Evolutionary conservation across 495 filamentous ascomycete genomes (phyloP).

Genomic region (Staphylotrichum tortipilum): DNA sequence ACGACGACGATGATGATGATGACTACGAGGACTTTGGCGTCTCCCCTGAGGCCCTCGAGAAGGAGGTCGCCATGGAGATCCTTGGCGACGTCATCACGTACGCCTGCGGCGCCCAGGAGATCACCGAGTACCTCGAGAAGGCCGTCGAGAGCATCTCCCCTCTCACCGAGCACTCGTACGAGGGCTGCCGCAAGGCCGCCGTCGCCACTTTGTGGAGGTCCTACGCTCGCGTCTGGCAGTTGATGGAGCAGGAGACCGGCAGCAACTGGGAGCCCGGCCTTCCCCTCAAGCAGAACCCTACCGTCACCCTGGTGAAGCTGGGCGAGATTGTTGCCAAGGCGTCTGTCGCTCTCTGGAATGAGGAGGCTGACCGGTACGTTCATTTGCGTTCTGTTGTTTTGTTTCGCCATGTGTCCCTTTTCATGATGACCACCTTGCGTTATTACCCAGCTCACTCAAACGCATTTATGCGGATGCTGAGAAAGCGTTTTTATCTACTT

Average conservation of each 20-base stretch:
- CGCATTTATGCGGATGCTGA: constrained; percentile 77
- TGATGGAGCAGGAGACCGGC: constrained; percentile 69
- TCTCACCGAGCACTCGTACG: constrained; percentile 79
- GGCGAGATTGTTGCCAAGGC: constrained; percentile 78
- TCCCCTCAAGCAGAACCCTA: constrained; percentile 69
- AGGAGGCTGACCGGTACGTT: constrained; percentile 86
- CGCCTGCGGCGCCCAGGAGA: constrained; percentile 65
- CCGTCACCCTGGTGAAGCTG: constrained; percentile 70
- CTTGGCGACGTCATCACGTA: constrained; percentile 85
- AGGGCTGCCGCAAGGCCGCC: constrained; percentile 85
- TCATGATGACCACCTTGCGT: constrained; percentile 83
- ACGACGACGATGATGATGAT: constrained; percentile 67
- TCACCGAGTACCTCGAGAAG: constrained; percentile 71
- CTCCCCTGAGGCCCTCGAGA: constrained; percentile 84
- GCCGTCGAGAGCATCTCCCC: constrained; percentile 72
- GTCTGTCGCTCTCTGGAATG: constrained; percentile 75
- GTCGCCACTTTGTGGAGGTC: constrained; percentile 86
- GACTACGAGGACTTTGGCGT: constrained; percentile 77
- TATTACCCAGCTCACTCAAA: constrained; percentile 99
- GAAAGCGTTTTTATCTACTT: constrained; percentile 58
- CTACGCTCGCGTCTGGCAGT: constrained; percentile 82
- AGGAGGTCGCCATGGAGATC: constrained; percentile 94
- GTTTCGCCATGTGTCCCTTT: constrained; percentile 13
- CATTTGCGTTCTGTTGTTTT: constrained; percentile 11
- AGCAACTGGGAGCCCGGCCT: constrained; percentile 83